phyloP scores from a whole-genome alignment of 2,329 filamentous ascomycete genomes.

The Aspergillus sp. region DNA sequence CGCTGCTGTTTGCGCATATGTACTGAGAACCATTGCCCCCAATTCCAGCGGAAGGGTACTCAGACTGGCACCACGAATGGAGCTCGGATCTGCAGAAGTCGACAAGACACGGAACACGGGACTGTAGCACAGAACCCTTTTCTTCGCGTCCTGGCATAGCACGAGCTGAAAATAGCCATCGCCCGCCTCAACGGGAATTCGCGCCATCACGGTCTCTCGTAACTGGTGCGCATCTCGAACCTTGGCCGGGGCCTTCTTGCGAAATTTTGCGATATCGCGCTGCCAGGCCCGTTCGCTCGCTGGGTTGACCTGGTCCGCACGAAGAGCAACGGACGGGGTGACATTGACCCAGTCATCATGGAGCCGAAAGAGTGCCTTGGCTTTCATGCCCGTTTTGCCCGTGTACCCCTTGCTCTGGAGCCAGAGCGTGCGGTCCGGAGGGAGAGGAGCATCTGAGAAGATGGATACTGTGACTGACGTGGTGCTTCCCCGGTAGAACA shows the following conservation, averaged over 20 bases:
- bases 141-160: constrained; percentile 50
- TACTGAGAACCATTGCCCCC: constrained; percentile 42
- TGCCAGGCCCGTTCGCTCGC: constrained; percentile 61
- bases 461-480: constrained; percentile 61
- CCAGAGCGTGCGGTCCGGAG: constrained; percentile 55
- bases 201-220: constrained; percentile 58
- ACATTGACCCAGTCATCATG: constrained; percentile 61
- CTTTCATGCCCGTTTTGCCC: constrained; percentile 61
- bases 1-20: constrained; percentile 35
- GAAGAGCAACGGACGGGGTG: constrained; percentile 50
- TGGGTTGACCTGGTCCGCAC: constrained; percentile 44
- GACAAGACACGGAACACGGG: constrained; percentile 65
- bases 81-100: constrained; percentile 54
- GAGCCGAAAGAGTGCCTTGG: constrained; percentile 56
- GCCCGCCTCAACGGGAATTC: constrained; percentile 55
- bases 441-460: constrained; percentile 53
- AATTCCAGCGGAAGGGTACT: constrained; percentile 60
- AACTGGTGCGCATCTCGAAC: constrained; percentile 46
- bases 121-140: constrained; percentile 57
- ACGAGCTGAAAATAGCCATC: constrained; percentile 66
- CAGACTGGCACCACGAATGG: constrained; percentile 59
- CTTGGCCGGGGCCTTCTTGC: constrained; percentile 46
- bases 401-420: constrained; percentile 62
- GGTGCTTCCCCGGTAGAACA: constrained; percentile 60
- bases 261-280: constrained; percentile 59